phyloP scores from a whole-genome alignment of 1,284 basidiomycete genomes.

The Sporisorium scitamineum region DNA sequence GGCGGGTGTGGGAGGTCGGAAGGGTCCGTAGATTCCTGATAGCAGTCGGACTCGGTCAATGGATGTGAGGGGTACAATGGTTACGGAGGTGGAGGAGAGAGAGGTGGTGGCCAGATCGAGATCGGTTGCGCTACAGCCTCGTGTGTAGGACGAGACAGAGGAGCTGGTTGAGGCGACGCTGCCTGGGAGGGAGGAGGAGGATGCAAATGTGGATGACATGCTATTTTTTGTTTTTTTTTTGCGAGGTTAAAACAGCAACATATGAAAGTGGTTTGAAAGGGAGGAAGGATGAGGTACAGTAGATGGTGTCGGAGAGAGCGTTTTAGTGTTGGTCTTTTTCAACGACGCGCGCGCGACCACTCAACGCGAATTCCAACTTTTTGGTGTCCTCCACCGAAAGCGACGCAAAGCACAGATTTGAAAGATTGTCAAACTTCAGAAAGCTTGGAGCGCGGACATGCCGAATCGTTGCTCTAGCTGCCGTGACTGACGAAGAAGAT shows the following conservation, averaged over 20 bases:
- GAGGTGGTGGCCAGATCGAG: slow-evolving; percentile 53
- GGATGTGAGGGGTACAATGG: slow-evolving; percentile 61
- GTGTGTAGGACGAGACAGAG: slow-evolving; percentile 23
- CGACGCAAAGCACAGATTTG: neutral
- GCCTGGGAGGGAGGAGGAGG: slow-evolving; percentile 13
- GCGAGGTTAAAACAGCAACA: no score
- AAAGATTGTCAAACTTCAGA: no score
- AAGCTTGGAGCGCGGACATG: no score
- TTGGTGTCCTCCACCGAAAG: neutral
- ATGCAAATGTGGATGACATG: slow-evolving; percentile 22
- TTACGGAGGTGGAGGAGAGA: slow-evolving; percentile 45
- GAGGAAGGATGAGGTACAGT: neutral
- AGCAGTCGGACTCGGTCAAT: slow-evolving; percentile 64
- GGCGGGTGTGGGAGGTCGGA: slow-evolving; percentile 84
- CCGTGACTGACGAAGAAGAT: no score
- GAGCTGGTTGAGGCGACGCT: slow-evolving; percentile 18
- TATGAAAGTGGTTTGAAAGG: neutral
- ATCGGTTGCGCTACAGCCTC: slow-evolving; percentile 24
- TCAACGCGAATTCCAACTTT: slow-evolving; percentile 26
- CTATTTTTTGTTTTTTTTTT: no score
- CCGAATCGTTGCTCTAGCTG: neutral
- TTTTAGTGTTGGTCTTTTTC: slow-evolving; percentile 29
- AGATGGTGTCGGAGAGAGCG: neutral
- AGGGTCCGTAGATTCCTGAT: slow-evolving; percentile 80
- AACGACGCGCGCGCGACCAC: slow-evolving; percentile 21